A percentile compares a stretch with the other conserved stretches of the same genome.
These are phyloP conservation scores for Macadamia tetraphylla DNA, from an alignment of 164 flowering plant species.

Conservation along the genomic window DNA sequence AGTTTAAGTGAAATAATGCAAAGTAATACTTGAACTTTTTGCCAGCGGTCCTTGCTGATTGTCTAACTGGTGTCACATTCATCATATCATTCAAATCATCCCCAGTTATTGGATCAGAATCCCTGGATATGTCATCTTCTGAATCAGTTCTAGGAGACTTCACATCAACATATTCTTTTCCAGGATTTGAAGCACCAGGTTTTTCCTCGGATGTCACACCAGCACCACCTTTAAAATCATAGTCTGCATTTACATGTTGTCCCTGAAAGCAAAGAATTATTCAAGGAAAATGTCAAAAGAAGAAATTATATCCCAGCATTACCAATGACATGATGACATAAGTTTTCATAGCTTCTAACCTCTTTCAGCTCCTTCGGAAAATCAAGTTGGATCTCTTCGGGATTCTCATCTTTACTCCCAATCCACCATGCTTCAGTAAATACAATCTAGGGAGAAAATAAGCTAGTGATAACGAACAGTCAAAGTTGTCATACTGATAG, in stretches of 20 bases:
- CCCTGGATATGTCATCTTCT: slow-evolving; percentile 47
- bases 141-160: slow-evolving; percentile 32
- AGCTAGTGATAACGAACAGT: slow-evolving; percentile 4
- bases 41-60: slow-evolving; percentile 74
- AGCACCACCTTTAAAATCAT: slow-evolving; percentile 87
- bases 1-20: slow-evolving; percentile 7
- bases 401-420: slow-evolving; percentile 81
- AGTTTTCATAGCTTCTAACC: slow-evolving; percentile 32
- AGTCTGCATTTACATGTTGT: slow-evolving; percentile 35
- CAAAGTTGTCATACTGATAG: not conserved
- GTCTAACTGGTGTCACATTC: slow-evolving; percentile 57
- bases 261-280: slow-evolving; percentile 35
- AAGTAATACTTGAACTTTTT: slow-evolving; percentile 60
- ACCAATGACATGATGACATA: not conserved
- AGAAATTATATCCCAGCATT: not conserved
- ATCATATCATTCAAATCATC: slow-evolving; percentile 21
- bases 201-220: slow-evolving; percentile 40
- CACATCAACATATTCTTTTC: slow-evolving; percentile 20
- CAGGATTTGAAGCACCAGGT: slow-evolving; percentile 19
- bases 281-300: not conserved
- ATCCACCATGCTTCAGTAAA: slow-evolving; percentile 98
- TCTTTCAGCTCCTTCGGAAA: slow-evolving; percentile 65
- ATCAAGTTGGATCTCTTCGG: slow-evolving; percentile 68
- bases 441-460: slow-evolving; percentile 48
- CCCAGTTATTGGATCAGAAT: slow-evolving; percentile 17